A percentile compares a stretch with the other conserved stretches of the same genome.
phyloP scores from a whole-genome alignment of 805 yeast genomes.

The Candida ortonii region DNA sequence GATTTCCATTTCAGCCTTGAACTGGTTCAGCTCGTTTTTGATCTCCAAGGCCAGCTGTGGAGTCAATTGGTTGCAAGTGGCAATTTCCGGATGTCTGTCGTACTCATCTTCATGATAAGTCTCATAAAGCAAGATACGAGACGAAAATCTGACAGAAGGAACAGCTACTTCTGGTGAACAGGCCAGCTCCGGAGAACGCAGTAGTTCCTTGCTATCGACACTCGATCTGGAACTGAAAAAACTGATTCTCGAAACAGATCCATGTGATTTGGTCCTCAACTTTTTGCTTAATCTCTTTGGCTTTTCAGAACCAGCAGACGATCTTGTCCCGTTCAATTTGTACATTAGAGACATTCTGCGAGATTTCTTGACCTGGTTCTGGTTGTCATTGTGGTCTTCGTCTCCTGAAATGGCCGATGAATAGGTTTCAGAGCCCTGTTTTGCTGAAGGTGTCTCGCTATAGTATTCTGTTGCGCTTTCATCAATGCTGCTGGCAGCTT shows the following conservation, averaged over 20 bases:
- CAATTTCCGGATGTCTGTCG: conserved; percentile 89
- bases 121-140: conserved; percentile 78
- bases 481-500: conserved; percentile 8
- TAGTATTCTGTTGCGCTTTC: conserved; percentile 4
- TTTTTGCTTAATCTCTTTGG: conserved; percentile 19
- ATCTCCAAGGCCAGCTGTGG: conserved; percentile 84
- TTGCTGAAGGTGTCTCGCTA: background rate
- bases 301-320: conserved; percentile 11
- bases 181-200: conserved; percentile 8
- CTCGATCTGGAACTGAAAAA: conserved; percentile 19
- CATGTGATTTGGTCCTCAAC: conserved; percentile 19
- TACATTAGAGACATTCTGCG: conserved; percentile 17
- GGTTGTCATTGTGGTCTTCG: background rate
- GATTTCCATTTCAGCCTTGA: conserved; percentile 78
- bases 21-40: conserved; percentile 75
- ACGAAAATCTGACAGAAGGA: conserved; percentile 56
- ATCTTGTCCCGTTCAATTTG: conserved; percentile 8
- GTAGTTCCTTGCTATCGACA: conserved; percentile 12
- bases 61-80: conserved; percentile 88
- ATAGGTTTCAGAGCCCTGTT: too few species aligned
- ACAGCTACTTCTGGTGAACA: conserved; percentile 6
- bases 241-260: conserved; percentile 18
- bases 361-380: conserved; percentile 12
- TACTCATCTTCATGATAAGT: conserved; percentile 82
- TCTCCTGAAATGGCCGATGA: too few species aligned